Percentiles rank a stretch among this genome's conserved stretches.
phyloP scores from a whole-genome alignment of 345 rosid genomes.

The Anacardium occidentale region DNA sequence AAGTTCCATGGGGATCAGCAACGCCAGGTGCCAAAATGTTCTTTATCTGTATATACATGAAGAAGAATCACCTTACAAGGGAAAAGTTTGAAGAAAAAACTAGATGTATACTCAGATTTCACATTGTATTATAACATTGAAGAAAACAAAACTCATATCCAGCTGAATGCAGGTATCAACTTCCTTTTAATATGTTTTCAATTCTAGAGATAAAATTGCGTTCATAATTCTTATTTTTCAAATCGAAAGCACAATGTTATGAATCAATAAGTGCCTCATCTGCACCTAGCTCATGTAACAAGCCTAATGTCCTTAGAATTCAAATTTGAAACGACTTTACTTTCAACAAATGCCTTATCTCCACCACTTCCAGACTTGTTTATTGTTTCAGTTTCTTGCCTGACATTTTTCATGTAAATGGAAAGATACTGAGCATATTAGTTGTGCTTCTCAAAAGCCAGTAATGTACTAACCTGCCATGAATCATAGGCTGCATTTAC shows the following conservation, averaged over 20 bases:
- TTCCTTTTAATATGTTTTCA: not conserved
- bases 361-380: too few species aligned
- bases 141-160: not conserved
- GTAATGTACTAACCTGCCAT: constrained; percentile 75
- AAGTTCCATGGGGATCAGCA: constrained; percentile 76
- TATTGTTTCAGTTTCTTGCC: too few species aligned
- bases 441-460: not conserved
- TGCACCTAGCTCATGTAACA: not conserved
- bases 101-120: not conserved
- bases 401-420: not conserved
- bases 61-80: not conserved
- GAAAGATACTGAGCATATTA: not conserved
- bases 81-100: not conserved
- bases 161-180: not conserved
- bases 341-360: not conserved
- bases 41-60: constrained; percentile 47
- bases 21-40: constrained; percentile 77
- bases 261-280: not conserved
- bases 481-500: constrained; percentile 93
- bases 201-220: not conserved
- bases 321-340: not conserved
- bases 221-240: not conserved
- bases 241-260: not conserved
- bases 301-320: not conserved
- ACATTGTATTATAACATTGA: not conserved